Conservation (phyloP, 192 early-diverging fungal species). For the Dimargaris verticillata region DNA sequence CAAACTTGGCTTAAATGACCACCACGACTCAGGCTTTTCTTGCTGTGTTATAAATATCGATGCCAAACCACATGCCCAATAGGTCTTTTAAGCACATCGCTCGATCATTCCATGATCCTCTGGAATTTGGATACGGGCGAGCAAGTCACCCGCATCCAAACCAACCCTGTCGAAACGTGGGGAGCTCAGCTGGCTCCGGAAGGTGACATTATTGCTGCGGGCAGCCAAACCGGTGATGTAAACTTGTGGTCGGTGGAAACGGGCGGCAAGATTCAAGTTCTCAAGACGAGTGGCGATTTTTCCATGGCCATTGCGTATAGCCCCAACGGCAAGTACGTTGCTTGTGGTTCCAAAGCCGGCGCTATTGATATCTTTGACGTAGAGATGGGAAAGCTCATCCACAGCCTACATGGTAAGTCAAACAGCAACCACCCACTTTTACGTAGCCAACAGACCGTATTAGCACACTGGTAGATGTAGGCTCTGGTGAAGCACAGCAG, state of each 20-base stretch:
- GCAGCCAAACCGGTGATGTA: constrained; percentile 53
- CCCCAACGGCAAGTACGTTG: constrained; percentile 57
- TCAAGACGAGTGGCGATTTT: constrained; percentile 58
- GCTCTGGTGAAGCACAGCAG: no score
- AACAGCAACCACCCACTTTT: no score
- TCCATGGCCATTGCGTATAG: constrained; percentile 66
- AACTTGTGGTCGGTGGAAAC: constrained; percentile 52
- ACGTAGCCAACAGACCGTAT: no score
- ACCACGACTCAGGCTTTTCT: no score
- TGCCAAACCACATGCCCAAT: no score
- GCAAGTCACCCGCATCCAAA: constrained; percentile 39
- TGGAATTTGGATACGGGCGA: constrained; percentile 50
- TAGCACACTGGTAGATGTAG: no score
- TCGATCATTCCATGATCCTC: constrained; percentile 60
- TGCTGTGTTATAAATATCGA: no score
- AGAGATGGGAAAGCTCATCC: constrained; percentile 43
- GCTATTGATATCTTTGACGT: constrained; percentile 54
- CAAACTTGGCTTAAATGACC: no score
- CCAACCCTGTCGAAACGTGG: constrained; percentile 60
- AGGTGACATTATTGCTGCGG: constrained; percentile 48
- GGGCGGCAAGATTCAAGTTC: constrained; percentile 41
- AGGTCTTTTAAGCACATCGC: constrained; percentile 35
- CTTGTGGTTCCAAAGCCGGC: constrained; percentile 59
- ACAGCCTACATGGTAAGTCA: constrained; percentile 34
- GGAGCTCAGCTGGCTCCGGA: constrained; percentile 56